These are phyloP conservation scores for Lentithecium fluviatile DNA, from an alignment of 495 filamentous ascomycete genomes.

Conservation along the genomic window DNA sequence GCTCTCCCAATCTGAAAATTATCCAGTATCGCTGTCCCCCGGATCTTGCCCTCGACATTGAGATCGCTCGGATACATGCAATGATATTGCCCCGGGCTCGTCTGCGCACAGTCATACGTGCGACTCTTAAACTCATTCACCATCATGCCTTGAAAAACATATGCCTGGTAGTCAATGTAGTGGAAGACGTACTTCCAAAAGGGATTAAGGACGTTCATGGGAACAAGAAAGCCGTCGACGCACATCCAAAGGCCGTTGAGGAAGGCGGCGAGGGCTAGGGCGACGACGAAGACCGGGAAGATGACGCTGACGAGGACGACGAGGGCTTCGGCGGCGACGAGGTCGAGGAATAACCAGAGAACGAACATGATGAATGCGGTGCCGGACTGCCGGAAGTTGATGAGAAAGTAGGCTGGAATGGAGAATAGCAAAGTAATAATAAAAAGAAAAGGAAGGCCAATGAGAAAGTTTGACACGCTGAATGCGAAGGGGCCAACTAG, in stretches of 20 bases:
- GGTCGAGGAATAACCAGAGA: slow-evolving; percentile 83
- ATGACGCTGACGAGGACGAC: slow-evolving; percentile 72
- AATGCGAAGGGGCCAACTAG: slow-evolving; percentile 72
- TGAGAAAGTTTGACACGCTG: slow-evolving; percentile 74
- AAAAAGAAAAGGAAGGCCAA: slow-evolving; percentile 77
- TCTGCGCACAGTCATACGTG: slow-evolving; percentile 67
- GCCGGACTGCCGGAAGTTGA: slow-evolving; percentile 67
- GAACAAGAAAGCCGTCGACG: slow-evolving; percentile 75
- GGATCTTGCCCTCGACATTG: too few relatives aligned
- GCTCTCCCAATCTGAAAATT: slow-evolving; percentile 65
- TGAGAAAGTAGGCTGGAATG: slow-evolving; percentile 72
- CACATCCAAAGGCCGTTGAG: slow-evolving; percentile 87
- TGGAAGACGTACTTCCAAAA: slow-evolving; percentile 85
- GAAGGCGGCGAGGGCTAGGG: slow-evolving; percentile 73
- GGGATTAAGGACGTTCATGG: slow-evolving; percentile 64
- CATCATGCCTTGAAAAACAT: slow-evolving; percentile 90
- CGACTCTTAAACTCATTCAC: slow-evolving; percentile 69
- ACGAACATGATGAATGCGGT: slow-evolving; percentile 73
- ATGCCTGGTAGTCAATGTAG: slow-evolving; percentile 78
- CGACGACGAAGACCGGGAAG: slow-evolving; percentile 74
- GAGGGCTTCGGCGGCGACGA: slow-evolving; percentile 75
- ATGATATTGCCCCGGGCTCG: slow-evolving; percentile 57
- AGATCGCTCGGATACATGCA: too few relatives aligned
- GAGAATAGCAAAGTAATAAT: slow-evolving; percentile 72
- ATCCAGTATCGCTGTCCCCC: slow-evolving; percentile 64